A percentile compares a stretch with the other conserved stretches of the same genome.
phyloP scores from a whole-genome alignment of 2,329 filamentous ascomycete genomes.

The Ophiosphaerella herpotricha region DNA sequence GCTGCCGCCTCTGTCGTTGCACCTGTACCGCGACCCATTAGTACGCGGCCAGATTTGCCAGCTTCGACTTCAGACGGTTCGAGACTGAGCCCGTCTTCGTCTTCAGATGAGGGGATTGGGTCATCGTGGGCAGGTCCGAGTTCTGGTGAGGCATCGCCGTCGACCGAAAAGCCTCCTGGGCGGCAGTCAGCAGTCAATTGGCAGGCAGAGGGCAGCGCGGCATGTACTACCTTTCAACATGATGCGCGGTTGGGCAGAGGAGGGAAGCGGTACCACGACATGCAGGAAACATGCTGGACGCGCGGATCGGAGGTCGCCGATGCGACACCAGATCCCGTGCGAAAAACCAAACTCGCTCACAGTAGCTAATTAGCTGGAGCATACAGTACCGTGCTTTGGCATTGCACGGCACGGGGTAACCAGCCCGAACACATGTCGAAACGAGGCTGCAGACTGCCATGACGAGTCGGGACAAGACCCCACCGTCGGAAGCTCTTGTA shows the following conservation, averaged over 20 bases:
- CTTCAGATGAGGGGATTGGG: conserved; percentile 43
- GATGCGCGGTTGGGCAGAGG: conserved; percentile 20
- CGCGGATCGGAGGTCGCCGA: conserved; percentile 10
- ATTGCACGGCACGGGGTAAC: too few relatives aligned
- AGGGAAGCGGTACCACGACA: conserved; percentile 14
- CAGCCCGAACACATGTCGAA: too few relatives aligned
- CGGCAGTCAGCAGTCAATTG: conserved; percentile 9
- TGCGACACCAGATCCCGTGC: conserved; percentile 5
- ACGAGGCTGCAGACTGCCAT: too few relatives aligned
- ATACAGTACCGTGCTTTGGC: too few relatives aligned
- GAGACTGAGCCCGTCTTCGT: conserved; percentile 41
- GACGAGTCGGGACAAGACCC: too few relatives aligned
- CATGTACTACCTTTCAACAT: conserved; percentile 34
- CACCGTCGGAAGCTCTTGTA: too few relatives aligned
- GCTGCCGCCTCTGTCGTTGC: conserved; percentile 23
- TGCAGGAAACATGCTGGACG: conserved; percentile 3
- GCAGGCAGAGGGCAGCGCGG: neutral
- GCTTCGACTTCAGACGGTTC: conserved; percentile 36
- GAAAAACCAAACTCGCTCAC: neutral
- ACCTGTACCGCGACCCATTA: conserved; percentile 24
- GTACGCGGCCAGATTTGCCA: conserved; percentile 13
- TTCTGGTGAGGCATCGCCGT: conserved; percentile 44
- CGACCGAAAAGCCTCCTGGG: conserved; percentile 34
- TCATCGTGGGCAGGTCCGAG: conserved; percentile 39
- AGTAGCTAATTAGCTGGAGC: neutral